phyloP scores from a whole-genome alignment of 1,284 basidiomycete species.

The Phellinidium pouzarii region DNA sequence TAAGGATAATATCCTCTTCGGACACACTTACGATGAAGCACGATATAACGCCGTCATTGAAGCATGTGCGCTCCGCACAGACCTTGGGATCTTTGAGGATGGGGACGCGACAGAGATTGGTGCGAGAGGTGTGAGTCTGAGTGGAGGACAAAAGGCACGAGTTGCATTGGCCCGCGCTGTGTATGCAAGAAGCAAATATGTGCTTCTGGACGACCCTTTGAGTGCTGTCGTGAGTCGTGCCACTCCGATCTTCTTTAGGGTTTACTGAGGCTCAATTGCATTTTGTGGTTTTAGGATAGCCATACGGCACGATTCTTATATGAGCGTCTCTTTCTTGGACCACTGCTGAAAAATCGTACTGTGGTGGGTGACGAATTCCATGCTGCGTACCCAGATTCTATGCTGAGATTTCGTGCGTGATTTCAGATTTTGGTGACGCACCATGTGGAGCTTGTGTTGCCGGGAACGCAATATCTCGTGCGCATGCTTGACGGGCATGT shows the following conservation, averaged over 20 bases:
- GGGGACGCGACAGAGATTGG: slow-evolving; percentile 60
- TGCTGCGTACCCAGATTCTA: not conserved
- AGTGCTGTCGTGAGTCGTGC: slow-evolving; percentile 60
- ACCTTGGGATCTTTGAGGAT: slow-evolving; percentile 69
- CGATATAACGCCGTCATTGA: slow-evolving; percentile 62
- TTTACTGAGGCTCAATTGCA: not conserved
- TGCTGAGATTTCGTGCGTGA: not conserved
- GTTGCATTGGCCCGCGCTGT: slow-evolving; percentile 66
- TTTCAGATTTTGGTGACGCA: slow-evolving; percentile 62
- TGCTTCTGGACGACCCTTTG: slow-evolving; percentile 66
- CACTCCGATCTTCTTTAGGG: not conserved
- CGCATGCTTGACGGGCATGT: slow-evolving; percentile 71
- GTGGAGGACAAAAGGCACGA: slow-evolving; percentile 63
- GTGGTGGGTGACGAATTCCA: slow-evolving; percentile 36
- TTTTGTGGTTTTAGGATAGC: slow-evolving; percentile 45
- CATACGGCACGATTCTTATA: slow-evolving; percentile 67
- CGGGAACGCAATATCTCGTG: slow-evolving; percentile 60
- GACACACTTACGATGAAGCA: slow-evolving; percentile 55
- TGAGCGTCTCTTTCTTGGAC: slow-evolving; percentile 56
- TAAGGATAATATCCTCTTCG: slow-evolving; percentile 70
- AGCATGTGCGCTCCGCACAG: slow-evolving; percentile 65
- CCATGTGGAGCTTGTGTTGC: slow-evolving; percentile 68
- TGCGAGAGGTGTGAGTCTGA: slow-evolving; percentile 49
- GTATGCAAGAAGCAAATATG: slow-evolving; percentile 58
- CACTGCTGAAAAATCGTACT: slow-evolving; percentile 58